Evolutionary conservation across 2,329 filamentous ascomycete species (phyloP).

Genomic region (Harringtonia aguacate): DNA sequence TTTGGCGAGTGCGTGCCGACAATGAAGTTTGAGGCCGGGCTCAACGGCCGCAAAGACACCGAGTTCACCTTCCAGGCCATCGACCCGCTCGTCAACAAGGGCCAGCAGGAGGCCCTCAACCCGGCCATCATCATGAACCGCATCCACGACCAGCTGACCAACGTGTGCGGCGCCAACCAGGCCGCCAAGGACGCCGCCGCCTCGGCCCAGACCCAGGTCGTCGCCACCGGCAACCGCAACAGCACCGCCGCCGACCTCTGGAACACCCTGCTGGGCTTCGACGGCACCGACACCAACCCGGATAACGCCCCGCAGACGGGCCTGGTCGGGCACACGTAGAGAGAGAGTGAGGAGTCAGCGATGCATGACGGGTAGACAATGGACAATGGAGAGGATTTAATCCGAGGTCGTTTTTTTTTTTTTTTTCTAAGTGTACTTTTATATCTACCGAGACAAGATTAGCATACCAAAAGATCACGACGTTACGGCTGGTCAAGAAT

Average conservation of each 20-base stretch:
- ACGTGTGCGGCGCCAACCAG: conserved; percentile 52
- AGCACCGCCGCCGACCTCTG: conserved; percentile 26
- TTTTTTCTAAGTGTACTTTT: too few species aligned
- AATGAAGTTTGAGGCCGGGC: conserved; percentile 49
- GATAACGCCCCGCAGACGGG: conserved; percentile 25
- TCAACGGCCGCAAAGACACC: conserved; percentile 40
- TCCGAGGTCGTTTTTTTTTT: background rate
- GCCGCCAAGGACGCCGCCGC: conserved; percentile 44
- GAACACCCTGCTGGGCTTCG: conserved; percentile 30
- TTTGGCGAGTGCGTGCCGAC: conserved; percentile 44
- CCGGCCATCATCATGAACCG: conserved; percentile 65
- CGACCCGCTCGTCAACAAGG: conserved; percentile 48
- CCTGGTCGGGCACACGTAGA: conserved; percentile 26
- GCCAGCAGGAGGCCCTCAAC: conserved; percentile 58
- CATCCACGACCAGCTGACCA: conserved; percentile 58
- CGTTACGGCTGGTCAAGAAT: too few species aligned
- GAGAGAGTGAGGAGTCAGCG: too few species aligned
- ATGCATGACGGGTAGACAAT: too few species aligned
- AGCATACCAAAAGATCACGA: too few species aligned
- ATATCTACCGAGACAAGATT: too few species aligned
- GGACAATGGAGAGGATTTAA: background rate
- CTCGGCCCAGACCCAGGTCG: conserved; percentile 34
- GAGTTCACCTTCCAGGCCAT: conserved; percentile 61
- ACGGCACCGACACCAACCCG: conserved; percentile 25
- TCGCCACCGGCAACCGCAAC: conserved; percentile 22